These are phyloP conservation scores for Omphalotus olearius DNA, from an alignment of 1,284 basidiomycete species.

Conservation along the genomic window DNA sequence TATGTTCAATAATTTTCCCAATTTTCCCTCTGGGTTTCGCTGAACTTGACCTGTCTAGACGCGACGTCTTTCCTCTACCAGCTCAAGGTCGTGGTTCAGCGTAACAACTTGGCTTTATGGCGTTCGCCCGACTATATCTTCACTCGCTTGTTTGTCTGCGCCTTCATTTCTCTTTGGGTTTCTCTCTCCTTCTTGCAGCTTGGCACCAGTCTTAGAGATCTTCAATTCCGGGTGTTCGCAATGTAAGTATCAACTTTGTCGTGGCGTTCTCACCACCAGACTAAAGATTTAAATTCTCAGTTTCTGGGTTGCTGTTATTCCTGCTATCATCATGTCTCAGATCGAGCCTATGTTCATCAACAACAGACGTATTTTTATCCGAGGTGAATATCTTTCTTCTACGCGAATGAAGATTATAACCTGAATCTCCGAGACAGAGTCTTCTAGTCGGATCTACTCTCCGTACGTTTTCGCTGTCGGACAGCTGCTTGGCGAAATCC, in stretches of 20 bases:
- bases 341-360: constrained; percentile 87
- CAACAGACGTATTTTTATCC: constrained; percentile 69
- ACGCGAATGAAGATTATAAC: constrained; percentile 1
- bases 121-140: constrained; percentile 81
- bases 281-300: constrained; percentile 28
- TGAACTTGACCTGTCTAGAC: constrained; percentile 33
- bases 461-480: constrained; percentile 81
- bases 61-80: constrained; percentile 81
- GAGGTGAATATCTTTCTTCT: constrained; percentile 26
- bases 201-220: constrained; percentile 52
- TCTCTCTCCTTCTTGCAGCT: constrained; percentile 85
- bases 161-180: constrained; percentile 75
- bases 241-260: constrained; percentile 41
- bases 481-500: constrained; percentile 81
- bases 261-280: background rate
- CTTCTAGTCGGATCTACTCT: constrained; percentile 75
- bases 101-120: constrained; percentile 81
- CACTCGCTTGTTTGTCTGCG: constrained; percentile 77
- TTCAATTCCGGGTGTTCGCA: constrained; percentile 84
- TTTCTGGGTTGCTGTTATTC: constrained; percentile 69
- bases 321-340: constrained; percentile 75
- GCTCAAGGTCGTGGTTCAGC: constrained; percentile 65
- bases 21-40: background rate
- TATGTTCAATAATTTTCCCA: constrained; percentile 30
- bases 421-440: constrained; percentile 34